These are phyloP conservation scores for Leccinum variicolor DNA, from an alignment of 768 basidiomycete genomes.

Conservation along the genomic window DNA sequence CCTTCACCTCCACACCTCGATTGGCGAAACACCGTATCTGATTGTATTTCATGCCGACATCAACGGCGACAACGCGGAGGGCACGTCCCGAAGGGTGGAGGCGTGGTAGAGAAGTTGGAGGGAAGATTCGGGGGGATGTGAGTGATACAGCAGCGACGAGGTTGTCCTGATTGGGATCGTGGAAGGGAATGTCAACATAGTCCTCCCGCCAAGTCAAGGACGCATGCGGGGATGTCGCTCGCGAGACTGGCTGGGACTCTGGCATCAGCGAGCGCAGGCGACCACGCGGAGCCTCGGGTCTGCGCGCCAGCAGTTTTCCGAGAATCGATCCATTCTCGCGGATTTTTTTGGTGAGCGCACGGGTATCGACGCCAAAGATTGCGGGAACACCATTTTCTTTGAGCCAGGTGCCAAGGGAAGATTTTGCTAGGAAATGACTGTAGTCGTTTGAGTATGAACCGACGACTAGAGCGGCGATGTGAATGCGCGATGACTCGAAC, in stretches of 20 bases:
- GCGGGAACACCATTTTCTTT: conserved; percentile 94
- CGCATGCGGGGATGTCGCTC: conserved; percentile 52
- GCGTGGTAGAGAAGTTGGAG: conserved; percentile 51
- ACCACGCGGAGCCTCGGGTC: conserved; percentile 41
- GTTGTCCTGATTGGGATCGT: conserved; percentile 86
- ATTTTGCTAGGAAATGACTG: conserved; percentile 90
- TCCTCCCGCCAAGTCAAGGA: conserved; percentile 74
- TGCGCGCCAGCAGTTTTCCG: conserved; percentile 74
- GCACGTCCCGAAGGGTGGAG: conserved; percentile 77
- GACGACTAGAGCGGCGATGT: conserved; percentile 87
- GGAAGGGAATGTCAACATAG: conserved; percentile 78
- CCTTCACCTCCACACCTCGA: conserved; percentile 93
- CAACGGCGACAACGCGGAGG: conserved; percentile 84
- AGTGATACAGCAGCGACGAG: conserved; percentile 90
- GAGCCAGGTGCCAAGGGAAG: conserved; percentile 88
- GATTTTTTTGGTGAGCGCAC: conserved; percentile 94
- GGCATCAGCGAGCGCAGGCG: conserved; percentile 33
- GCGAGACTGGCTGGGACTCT: conserved; percentile 41
- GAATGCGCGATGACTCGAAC: conserved; percentile 95
- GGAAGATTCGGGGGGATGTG: conserved; percentile 61
- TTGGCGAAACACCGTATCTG: conserved; percentile 94
- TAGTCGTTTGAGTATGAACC: conserved; percentile 93
- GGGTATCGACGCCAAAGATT: conserved; percentile 93
- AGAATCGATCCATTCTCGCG: conserved; percentile 93
- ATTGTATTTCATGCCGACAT: conserved; percentile 99